phyloP scores from a whole-genome alignment of 2,329 filamentous ascomycete genomes.

The Cladosporium sp. region DNA sequence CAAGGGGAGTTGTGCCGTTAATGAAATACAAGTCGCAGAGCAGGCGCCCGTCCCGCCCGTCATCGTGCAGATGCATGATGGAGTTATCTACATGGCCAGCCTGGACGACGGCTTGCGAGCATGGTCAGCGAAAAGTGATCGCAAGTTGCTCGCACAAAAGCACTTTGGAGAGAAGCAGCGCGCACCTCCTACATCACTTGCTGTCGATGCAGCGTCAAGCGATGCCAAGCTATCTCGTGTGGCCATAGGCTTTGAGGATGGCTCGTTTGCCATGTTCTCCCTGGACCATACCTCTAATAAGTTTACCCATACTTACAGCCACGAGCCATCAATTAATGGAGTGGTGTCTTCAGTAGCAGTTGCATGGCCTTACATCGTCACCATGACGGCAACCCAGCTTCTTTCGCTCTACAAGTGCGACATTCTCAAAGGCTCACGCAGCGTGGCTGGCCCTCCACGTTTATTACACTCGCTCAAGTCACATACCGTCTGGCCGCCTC shows the following conservation, averaged over 20 bases:
- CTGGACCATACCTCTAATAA: slow-evolving; percentile 50
- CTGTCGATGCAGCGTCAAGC: slow-evolving; percentile 54
- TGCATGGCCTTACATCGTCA: slow-evolving; percentile 73
- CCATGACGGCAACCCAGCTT: slow-evolving; percentile 71
- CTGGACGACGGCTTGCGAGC: slow-evolving; percentile 67
- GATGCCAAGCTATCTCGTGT: slow-evolving; percentile 43
- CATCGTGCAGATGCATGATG: slow-evolving; percentile 74
- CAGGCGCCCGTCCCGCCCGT: slow-evolving; percentile 57
- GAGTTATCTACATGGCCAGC: slow-evolving; percentile 77
- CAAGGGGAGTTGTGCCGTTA: slow-evolving; percentile 74
- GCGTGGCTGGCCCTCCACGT: slow-evolving; percentile 43
- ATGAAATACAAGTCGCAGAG: slow-evolving; percentile 68
- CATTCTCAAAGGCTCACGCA: slow-evolving; percentile 23
- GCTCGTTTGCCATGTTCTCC: slow-evolving; percentile 69
- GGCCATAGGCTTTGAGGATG: slow-evolving; percentile 69
- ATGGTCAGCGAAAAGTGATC: slow-evolving; percentile 67
- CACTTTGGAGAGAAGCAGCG: slow-evolving; percentile 25
- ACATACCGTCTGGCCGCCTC: slow-evolving; percentile 72
- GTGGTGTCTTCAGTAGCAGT: slow-evolving; percentile 70
- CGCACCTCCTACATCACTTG: slow-evolving; percentile 60
- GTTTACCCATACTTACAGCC: slow-evolving; percentile 57
- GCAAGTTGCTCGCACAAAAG: slow-evolving; percentile 58
- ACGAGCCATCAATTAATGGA: slow-evolving; percentile 61
- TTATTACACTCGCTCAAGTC: slow-evolving; percentile 79
- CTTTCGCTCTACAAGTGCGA: slow-evolving; percentile 73